Percentiles rank a stretch among this genome's conserved stretches.
These are phyloP conservation scores for Coemansia sp. DNA, from an alignment of 192 early-diverging fungal genomes.

Conservation along the genomic window DNA sequence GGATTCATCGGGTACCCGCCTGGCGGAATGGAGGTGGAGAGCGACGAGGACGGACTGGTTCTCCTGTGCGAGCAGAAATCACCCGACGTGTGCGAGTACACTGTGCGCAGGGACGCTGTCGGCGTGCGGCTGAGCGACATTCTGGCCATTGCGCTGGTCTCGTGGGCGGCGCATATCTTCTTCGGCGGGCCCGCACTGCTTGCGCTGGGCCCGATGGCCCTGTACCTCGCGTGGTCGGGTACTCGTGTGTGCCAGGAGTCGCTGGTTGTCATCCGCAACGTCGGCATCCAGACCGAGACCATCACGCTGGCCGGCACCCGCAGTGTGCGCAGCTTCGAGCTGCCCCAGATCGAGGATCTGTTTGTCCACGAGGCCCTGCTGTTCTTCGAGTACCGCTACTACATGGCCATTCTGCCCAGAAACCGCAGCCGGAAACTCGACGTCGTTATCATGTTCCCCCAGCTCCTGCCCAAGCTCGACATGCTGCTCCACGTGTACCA, in stretches of 20 bases:
- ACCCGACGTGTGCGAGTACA: conserved; percentile 47
- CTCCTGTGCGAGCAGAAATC: conserved; percentile 48
- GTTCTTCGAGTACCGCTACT: conserved; percentile 48
- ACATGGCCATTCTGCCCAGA: conserved; percentile 50
- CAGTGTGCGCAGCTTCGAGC: conserved; percentile 34
- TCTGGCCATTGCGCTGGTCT: conserved; percentile 42
- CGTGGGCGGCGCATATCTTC: conserved; percentile 49
- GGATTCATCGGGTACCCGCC: conserved; percentile 52
- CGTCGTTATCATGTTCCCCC: conserved; percentile 49
- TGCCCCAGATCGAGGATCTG: conserved; percentile 34
- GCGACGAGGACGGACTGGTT: conserved; percentile 24
- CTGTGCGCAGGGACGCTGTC: conserved; percentile 29
- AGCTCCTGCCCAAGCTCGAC: conserved; percentile 36
- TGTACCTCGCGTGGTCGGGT: conserved; percentile 31
- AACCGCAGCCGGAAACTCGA: conserved; percentile 7
- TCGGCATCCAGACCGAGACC: conserved; percentile 47
- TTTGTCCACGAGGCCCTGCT: conserved; percentile 50
- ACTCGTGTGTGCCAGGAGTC: conserved; percentile 48
- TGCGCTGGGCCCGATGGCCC: conserved; percentile 33
- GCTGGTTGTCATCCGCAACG: conserved; percentile 44
- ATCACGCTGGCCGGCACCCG: conserved; percentile 38
- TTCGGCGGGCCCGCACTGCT: conserved; percentile 38
- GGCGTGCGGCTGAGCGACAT: conserved; percentile 31
- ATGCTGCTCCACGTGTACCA: conserved; percentile 44
- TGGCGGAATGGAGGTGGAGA: conserved; percentile 38